Evolutionary conservation across 192 early-diverging fungal genomes (phyloP), one percentile per base, ranked within the genome.

Genomic region (Podila epigama): DNA sequence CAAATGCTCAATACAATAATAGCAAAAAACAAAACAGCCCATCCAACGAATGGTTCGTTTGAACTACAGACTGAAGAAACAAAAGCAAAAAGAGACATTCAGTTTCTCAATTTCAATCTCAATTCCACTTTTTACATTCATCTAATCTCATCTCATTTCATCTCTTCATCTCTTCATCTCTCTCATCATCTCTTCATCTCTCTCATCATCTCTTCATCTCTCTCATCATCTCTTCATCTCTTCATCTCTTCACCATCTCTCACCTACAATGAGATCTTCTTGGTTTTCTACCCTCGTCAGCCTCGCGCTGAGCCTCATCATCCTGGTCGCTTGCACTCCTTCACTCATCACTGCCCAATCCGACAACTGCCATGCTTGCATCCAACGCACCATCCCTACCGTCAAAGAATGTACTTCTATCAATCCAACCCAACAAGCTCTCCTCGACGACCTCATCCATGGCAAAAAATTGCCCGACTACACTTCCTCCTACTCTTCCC

Each of bases 291-390:
- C 25, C 18, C 44, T 48, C 15, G 44, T 22, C 44, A 22, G n/a
- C 20, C 44, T 48, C n/a, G 44, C 44, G 1, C 44, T 48, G n/a
- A 4, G n/a, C 44, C 20, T 48, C 44, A 15, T 48, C 44, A 7
- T 48, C 44, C 1, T 22, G n/a, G 5, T 48, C 44, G 11, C 44
- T 0, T 48, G n/a, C n/a, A n/a, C 44, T 20, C 22, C 42, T n/a
- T 44, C 41, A 44, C 20, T 51, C 35, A 36, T 35, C 5, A 22
- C 63, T 13, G 70, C 70, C 22, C 70, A 73, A 29, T 60, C 63
- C 27, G n/a, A 16, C 9, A 36, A 40, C 31, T 73, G 70, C 33
- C 58, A 60, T 16, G 16, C 34, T 37, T 66, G 70, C n/a, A 73
- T 73, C 63, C 29, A n/a, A 29, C 27, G 40, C 7, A 29, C 58